Evolutionary conservation across 2,329 filamentous ascomycete genomes (phyloP).

Genomic region (Neopestalotiopsis sp.): DNA sequence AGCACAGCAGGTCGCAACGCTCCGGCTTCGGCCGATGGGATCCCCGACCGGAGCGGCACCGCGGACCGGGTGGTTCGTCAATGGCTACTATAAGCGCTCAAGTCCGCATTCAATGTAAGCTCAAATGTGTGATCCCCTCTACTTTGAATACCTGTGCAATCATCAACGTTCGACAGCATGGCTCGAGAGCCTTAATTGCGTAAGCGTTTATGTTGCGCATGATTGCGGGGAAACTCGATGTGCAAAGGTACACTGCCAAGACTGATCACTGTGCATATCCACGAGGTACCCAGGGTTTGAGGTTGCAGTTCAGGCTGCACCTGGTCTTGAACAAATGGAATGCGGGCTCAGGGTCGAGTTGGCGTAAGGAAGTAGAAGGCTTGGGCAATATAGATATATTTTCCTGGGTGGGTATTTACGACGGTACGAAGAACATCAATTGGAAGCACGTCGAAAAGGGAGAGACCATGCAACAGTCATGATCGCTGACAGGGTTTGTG

Average conservation of each 20-base stretch:
- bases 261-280: background rate
- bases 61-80: background rate
- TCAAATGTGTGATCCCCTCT: background rate
- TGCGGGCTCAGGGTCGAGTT: background rate
- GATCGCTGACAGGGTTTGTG: background rate
- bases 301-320: background rate
- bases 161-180: background rate
- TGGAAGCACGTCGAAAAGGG: background rate
- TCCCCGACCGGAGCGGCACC: no score
- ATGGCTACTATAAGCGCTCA: background rate
- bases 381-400: background rate
- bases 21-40: no score
- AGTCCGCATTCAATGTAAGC: background rate
- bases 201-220: background rate
- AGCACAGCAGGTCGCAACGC: no score
- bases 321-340: background rate
- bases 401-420: background rate
- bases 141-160: background rate
- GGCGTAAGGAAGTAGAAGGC: background rate
- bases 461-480: background rate
- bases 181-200: background rate
- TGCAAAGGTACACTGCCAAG: constrained; percentile 1
- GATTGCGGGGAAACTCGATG: background rate
- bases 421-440: background rate
- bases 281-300: background rate